These are phyloP conservation scores for Knoxia roxburghii DNA, from an alignment of 257 asterid species.

Conservation along the genomic window DNA sequence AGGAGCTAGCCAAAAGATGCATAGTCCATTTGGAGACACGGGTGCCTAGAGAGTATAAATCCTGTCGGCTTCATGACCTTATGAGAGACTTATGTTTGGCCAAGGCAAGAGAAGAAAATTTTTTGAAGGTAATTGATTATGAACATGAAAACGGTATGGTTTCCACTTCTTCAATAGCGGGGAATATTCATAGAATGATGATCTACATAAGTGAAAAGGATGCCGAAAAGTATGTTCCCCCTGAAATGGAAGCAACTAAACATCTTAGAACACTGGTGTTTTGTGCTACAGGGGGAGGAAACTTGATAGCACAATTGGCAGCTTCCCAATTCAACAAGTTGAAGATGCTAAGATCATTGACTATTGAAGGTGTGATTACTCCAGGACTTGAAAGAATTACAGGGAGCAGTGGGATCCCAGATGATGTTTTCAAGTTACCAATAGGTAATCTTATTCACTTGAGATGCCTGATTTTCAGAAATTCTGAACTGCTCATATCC, in stretches of 20 bases:
- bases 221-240: too few relatives aligned
- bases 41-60: background rate
- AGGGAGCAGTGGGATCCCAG: background rate
- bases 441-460: background rate
- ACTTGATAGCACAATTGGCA: background rate
- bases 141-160: background rate
- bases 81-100: conserved; percentile 8
- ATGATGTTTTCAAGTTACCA: background rate
- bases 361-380: background rate
- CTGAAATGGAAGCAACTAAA: background rate
- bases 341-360: conserved; percentile 1
- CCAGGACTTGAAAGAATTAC: background rate
- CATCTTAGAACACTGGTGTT: background rate
- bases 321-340: background rate
- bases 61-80: conserved; percentile 10
- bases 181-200: background rate
- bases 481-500: background rate
- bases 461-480: background rate
- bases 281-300: too few relatives aligned
- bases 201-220: too few relatives aligned
- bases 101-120: conserved; percentile 9
- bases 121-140: background rate
- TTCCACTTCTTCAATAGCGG: background rate
- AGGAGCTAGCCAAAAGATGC: background rate
- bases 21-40: background rate